Evolutionary conservation across 371 early-diverging fungal species (phyloP), one percentile per base, ranked within the genome.

Genomic region (Mortierella sp.): DNA sequence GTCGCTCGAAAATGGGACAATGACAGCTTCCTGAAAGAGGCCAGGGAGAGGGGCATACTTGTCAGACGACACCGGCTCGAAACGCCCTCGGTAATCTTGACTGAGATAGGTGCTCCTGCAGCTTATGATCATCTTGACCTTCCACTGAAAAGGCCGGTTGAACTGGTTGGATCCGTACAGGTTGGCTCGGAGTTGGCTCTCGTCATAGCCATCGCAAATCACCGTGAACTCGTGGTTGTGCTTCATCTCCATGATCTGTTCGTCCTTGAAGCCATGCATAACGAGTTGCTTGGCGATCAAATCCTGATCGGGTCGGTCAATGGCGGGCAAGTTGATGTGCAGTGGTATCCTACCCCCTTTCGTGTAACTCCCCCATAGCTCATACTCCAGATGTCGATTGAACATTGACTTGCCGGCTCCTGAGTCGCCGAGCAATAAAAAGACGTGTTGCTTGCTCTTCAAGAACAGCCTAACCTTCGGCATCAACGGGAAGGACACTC

Each of bases 401-500:
- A 80, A 80, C 44, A 76, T 80, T 41, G 80, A 80, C 43, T 80
- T 80, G 35, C 80, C 80, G 3, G 76, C 71, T 54, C 80, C 80
- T 0, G 75, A 75, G 65, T 80, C 76, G 32, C 80, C 80, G n/a
- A 80, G 44, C 3, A 80, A 7, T 11, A 80, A 54, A 16, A 80
- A 35, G 51, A 80, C 80, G 38, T 72, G 38, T 32, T 6, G 55
- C 0, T 63, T 10, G 12, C 44, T 32, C 3, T 24, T 65, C 38
- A 75, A n/a, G 58, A 75, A 75, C 46, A 43, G 51, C 4, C 44
- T n/a, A 11, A 75, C 72, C 11, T 41, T 75, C 35, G 68, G 55
- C 48, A 65, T 60, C 54, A 80, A 49, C 1, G 32, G 49, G 7
- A 56, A 71, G 0, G 51, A 35, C 4, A 2, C 6, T 5, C 21